Evolutionary conservation across 139 green algal species (phyloP).

Genomic region (Chlorella sp.): DNA sequence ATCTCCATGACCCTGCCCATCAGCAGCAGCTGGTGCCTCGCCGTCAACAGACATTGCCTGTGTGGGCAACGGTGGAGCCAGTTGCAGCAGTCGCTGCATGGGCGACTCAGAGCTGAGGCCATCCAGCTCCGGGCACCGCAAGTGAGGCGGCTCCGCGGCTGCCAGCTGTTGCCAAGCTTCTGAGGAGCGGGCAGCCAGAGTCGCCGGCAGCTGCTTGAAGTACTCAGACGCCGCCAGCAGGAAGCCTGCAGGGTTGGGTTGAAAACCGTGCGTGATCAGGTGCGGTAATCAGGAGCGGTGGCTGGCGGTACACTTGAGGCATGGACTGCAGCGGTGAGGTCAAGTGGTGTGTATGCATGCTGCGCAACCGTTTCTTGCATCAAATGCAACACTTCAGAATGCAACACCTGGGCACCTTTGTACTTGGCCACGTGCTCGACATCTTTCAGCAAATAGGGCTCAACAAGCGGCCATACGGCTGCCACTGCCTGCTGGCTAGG

Average conservation of each 20-base stretch:
- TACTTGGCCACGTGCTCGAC: constrained; percentile 4
- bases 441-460: constrained; percentile 20
- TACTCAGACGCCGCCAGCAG: constrained; percentile 9
- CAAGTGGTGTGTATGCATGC: too few relatives aligned
- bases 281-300: too few relatives aligned
- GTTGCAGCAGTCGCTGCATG: constrained; percentile 16
- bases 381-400: not conserved
- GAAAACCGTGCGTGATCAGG: too few relatives aligned
- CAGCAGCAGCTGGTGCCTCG: not conserved
- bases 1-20: not conserved
- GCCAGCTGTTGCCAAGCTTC: constrained; percentile 12
- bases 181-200: not conserved
- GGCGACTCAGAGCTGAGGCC: not conserved
- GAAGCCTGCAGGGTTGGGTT: constrained; percentile 4
- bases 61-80: not conserved
- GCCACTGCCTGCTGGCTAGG: not conserved
- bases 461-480: constrained; percentile 24
- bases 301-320: not conserved
- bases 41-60: not conserved
- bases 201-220: not conserved
- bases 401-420: constrained; percentile 4
- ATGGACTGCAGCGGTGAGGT: too few relatives aligned
- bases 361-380: not conserved
- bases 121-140: not conserved
- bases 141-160: not conserved